Conservation (phyloP, 306 rosid species). For the Mimosa bimucronata region DNA sequence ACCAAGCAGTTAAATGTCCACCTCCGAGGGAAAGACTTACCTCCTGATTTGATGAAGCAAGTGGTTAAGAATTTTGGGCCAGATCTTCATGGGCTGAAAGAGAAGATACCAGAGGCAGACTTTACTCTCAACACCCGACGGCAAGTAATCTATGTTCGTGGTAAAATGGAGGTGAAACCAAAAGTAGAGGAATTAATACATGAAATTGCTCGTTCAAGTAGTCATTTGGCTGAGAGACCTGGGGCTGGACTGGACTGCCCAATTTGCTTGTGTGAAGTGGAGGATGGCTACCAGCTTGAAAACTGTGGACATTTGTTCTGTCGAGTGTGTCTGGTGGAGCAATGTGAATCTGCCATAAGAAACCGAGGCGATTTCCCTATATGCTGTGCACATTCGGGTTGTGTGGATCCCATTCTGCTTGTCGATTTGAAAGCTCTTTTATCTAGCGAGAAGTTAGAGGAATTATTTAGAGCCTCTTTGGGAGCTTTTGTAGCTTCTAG, state of each 20-base stretch:
- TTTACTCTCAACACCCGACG: slow-evolving; percentile 58
- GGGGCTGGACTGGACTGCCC: slow-evolving; percentile 62
- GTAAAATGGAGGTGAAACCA: slow-evolving; percentile 70
- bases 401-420: slow-evolving; percentile 59
- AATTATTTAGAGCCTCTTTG: slow-evolving; percentile 85
- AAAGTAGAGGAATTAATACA: slow-evolving; percentile 62
- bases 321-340: slow-evolving; percentile 74
- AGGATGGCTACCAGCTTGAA: slow-evolving; percentile 76
- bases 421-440: slow-evolving; percentile 65
- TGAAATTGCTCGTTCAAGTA: slow-evolving; percentile 51
- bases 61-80: slow-evolving; percentile 81
- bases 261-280: slow-evolving; percentile 89
- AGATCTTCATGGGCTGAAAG: slow-evolving; percentile 78
- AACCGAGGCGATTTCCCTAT: slow-evolving; percentile 81
- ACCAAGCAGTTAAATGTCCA: slow-evolving; percentile 70
- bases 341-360: slow-evolving; percentile 76
- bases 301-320: slow-evolving; percentile 78
- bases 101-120: slow-evolving; percentile 70
- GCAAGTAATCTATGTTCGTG: slow-evolving; percentile 60
- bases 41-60: slow-evolving; percentile 83
- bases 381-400: slow-evolving; percentile 59
- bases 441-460: slow-evolving; percentile 71
- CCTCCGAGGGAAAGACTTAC: slow-evolving; percentile 68
- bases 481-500: slow-evolving; percentile 72
- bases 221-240: slow-evolving; percentile 43